phyloP scores from a whole-genome alignment of 176 grass and related monocot species.

The Bromus sterilis region DNA sequence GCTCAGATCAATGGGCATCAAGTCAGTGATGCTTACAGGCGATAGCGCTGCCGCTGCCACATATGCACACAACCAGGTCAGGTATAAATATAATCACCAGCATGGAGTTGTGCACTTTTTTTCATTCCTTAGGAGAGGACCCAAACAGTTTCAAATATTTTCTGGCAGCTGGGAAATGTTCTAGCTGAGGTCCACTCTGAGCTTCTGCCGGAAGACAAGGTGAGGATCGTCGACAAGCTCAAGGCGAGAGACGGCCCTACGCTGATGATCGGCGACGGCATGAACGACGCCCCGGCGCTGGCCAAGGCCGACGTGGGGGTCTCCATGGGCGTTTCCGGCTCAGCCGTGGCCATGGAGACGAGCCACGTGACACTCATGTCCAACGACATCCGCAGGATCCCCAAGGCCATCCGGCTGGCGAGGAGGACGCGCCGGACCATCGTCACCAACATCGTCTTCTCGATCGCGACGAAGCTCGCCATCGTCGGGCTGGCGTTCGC shows the following conservation, averaged over 20 bases:
- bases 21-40: slow-evolving; percentile 88
- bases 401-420: slow-evolving; percentile 58
- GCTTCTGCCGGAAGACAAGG: slow-evolving; percentile 86
- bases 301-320: slow-evolving; percentile 83
- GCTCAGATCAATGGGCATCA: slow-evolving; percentile 74
- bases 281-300: slow-evolving; percentile 92
- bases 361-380: slow-evolving; percentile 98
- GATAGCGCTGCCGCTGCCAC: slow-evolving; percentile 63
- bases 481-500: neutral
- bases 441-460: slow-evolving; percentile 71
- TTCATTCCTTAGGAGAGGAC: neutral
- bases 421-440: slow-evolving; percentile 66
- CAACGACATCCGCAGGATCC: slow-evolving; percentile 80
- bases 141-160: neutral
- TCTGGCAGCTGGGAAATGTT: slow-evolving; percentile 55
- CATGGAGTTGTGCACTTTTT: neutral
- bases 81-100: neutral
- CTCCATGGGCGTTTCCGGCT: slow-evolving; percentile 96
- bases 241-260: slow-evolving; percentile 52
- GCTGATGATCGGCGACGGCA: slow-evolving; percentile 93
- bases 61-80: slow-evolving; percentile 83
- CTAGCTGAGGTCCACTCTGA: slow-evolving; percentile 67
- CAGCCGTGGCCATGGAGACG: slow-evolving; percentile 86
- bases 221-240: slow-evolving; percentile 61
- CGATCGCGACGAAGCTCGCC: slow-evolving; percentile 16